Percentiles rank a stretch among this genome's conserved stretches.
Conservation (phyloP, 306 rosid species). For the Glycine tomentella region DNA sequence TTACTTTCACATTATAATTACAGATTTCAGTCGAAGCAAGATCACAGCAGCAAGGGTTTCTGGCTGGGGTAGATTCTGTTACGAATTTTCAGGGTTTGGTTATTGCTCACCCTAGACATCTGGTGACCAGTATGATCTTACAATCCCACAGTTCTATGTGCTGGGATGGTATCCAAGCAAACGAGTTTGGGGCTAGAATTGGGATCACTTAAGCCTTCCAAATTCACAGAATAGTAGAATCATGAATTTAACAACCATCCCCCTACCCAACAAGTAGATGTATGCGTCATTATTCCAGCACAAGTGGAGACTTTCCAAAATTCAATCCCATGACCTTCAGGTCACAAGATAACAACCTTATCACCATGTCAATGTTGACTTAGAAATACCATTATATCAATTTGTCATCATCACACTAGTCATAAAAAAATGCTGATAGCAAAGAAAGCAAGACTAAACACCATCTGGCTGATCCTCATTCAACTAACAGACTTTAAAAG, state of each 20-base stretch:
- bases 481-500: not conserved
- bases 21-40: not conserved
- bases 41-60: not conserved
- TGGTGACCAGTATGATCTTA: not conserved
- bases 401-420: not conserved
- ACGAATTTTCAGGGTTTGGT: not conserved
- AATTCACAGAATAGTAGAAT: constrained; percentile 6
- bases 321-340: not conserved
- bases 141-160: not conserved
- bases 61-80: not conserved
- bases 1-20: not conserved
- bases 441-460: constrained; percentile 21
- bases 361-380: not conserved
- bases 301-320: not conserved
- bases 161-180: not conserved
- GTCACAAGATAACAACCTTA: constrained; percentile 9
- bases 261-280: not conserved
- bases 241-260: not conserved
- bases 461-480: not conserved
- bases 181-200: not conserved
- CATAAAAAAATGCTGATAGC: constrained; percentile 22
- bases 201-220: not conserved
- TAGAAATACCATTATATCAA: not conserved
- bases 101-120: constrained; percentile 1
- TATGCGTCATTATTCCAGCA: not conserved